Evolutionary conservation across 164 flowering plant genomes (phyloP).

Genomic region (Litsea cubeba): DNA sequence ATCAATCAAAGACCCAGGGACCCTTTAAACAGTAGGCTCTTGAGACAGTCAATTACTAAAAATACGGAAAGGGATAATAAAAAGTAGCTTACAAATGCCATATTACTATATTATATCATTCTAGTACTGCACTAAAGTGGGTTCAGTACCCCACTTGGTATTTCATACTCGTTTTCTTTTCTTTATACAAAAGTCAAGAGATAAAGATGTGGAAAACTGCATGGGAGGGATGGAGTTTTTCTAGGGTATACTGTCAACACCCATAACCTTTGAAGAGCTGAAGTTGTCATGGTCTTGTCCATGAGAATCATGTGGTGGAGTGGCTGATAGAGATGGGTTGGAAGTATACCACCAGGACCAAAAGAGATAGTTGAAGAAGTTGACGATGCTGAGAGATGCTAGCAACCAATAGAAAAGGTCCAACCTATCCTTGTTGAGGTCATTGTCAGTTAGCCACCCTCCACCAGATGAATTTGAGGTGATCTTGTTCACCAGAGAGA

Average conservation of each 20-base stretch:
- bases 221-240: constrained; percentile 4
- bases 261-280: constrained; percentile 24
- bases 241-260: constrained; percentile 19
- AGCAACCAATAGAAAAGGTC: constrained; percentile 72
- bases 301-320: constrained; percentile 18
- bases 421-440: constrained; percentile 58
- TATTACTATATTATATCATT: not conserved
- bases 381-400: constrained; percentile 46
- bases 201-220: not conserved
- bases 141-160: constrained; percentile 3
- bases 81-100: not conserved
- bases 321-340: constrained; percentile 28
- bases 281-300: constrained; percentile 17
- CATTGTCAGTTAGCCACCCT: constrained; percentile 61
- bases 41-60: constrained; percentile 13
- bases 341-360: constrained; percentile 56
- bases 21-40: constrained; percentile 9
- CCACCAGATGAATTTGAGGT: constrained; percentile 28
- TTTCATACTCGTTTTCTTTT: not conserved
- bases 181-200: constrained; percentile 13
- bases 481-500: constrained; percentile 50
- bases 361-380: constrained; percentile 58
- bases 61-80: not conserved
- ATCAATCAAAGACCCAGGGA: constrained; percentile 14
- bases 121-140: constrained; percentile 18